Base-by-base conservation (phyloP, 2,329 filamentous ascomycete species). In the Alternaria arborescens region DNA sequence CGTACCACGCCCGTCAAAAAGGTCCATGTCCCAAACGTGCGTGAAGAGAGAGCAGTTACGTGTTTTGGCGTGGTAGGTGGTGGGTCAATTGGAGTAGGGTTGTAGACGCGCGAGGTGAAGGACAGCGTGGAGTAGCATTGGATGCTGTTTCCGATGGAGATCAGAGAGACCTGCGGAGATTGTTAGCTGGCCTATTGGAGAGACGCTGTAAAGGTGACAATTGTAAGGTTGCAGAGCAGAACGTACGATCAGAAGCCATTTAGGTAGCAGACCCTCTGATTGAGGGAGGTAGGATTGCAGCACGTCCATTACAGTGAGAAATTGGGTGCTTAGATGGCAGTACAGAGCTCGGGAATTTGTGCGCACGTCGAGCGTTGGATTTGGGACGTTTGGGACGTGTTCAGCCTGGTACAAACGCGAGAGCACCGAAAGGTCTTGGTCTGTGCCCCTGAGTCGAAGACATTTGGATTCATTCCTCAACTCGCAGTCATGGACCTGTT, bases 11-110 rank as follows among this genome's bases (percentile, higher is more conserved):
- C 87, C 6, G 91, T 89, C 60, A 97, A 83, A 59, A 94, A 85
- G 0, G 94, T 96, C 89, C 93, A 97, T 30, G 92, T 95, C 55
- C 91, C 93, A 77, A 97, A 97, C 20, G 92, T 88, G 65, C 92
- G 89, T 26, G 89, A 89, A 11, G 89, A 89, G 30, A 97, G 87
- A 5, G 90, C 88, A 6, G 91, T 94, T 57, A 92, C 87, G 79
- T 78, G 85, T 60, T 82, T 80, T 32, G 77, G 77, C 66, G 71
- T 67, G 28, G 64, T 68, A 22, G 77, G 58, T 74, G 79, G 11
- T 77, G 78, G 10, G 78, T 78, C 67, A 48, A 62, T 78, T 74
- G 40, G 78, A 60, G 81, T 87, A 78, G 88, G 88, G 69, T 90
- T 88, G 84, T 98, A 99, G 74, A 98, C 87, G 77, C 92, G 90